Evolutionary conservation across 140 eudicot species (phyloP).

Genomic region (Stevia rebaudiana): DNA sequence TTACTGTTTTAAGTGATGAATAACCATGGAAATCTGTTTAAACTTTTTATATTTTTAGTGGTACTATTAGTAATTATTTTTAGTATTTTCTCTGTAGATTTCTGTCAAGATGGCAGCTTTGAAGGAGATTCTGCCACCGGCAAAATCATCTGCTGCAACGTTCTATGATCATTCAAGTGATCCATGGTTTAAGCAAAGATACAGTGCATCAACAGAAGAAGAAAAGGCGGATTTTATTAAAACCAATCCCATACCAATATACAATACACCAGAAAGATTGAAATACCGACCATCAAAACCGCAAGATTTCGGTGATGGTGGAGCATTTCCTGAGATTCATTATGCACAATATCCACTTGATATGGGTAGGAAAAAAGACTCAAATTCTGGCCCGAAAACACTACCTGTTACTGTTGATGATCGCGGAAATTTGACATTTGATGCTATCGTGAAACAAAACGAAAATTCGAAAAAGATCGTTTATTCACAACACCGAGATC

Average conservation of each 20-base stretch:
- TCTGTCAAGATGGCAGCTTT: constrained; percentile 50
- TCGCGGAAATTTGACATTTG: constrained; percentile 69
- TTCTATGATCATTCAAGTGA: constrained; percentile 73
- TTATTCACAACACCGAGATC: constrained; percentile 65
- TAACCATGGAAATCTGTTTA: neutral
- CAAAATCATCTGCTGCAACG: constrained; percentile 46
- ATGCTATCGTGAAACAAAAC: constrained; percentile 81
- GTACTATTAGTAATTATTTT: neutral
- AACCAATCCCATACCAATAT: constrained; percentile 45
- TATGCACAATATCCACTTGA: constrained; percentile 84
- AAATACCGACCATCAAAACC: constrained; percentile 67
- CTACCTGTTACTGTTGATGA: constrained; percentile 80
- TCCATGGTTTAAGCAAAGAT: constrained; percentile 84
- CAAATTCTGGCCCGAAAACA: constrained; percentile 57
- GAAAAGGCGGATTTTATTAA: constrained; percentile 35
- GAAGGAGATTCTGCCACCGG: constrained; percentile 74
- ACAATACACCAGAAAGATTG: constrained; percentile 32
- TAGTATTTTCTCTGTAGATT: neutral
- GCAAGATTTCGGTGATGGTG: constrained; percentile 89
- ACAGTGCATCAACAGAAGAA: constrained; percentile 45
- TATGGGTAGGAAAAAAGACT: constrained; percentile 63
- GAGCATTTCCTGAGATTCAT: constrained; percentile 82
- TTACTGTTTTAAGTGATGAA: neutral
- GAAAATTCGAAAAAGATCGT: constrained; percentile 79
- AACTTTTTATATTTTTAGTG: neutral